Base-by-base conservation (phyloP, 768 basidiomycete genomes). In the Lactarius indigo region DNA sequence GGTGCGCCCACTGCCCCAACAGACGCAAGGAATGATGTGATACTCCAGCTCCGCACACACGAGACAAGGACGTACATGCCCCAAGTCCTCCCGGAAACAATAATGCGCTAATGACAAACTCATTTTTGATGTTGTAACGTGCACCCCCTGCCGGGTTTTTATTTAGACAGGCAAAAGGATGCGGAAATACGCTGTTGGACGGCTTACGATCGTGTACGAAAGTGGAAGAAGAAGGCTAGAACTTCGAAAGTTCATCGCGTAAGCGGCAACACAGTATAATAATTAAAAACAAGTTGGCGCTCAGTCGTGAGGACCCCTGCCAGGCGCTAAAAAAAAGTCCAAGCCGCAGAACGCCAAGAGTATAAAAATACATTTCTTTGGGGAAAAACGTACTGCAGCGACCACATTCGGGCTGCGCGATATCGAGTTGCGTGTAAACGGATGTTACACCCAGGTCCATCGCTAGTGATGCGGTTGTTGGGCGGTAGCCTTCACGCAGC, bases 31-130 rank as follows among this genome's bases (percentile, higher is more conserved):
- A n/a, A 61, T 9, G 50, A 5, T 42, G 12, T 37, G 41, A 44
- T n/a, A 18, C 10, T 13, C 30, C 8, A 20, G 13, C 6, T 5
- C 23, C 3, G 2, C 30, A 20, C 28, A 62, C 35, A 39, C 30
- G 15, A 57, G 7, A 39, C 3, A 56, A 17, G 54, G 57, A 78
- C 85, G 31, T 57, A 87, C 87, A 75, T 65, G 85, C 80, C 12
- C 87, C 88, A 12, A 87, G 44, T 3, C 87, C 87, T n/a, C 76
- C 74, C 0, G 86, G 87, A 1, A 87, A 72, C 76, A 87, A 87
- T 68, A 84, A 85, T 0, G 83, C 80, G 4, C 88, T 86, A 56
- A 88, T 80, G 15, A 85, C 63, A 0, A 83, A 84, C 69, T 85
- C 81, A 70, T 85, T 88, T 3, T 76, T 75, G 58, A 90, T 84